phyloP scores from a whole-genome alignment of 331 rosid genomes.

The Phaseolus coccineus region DNA sequence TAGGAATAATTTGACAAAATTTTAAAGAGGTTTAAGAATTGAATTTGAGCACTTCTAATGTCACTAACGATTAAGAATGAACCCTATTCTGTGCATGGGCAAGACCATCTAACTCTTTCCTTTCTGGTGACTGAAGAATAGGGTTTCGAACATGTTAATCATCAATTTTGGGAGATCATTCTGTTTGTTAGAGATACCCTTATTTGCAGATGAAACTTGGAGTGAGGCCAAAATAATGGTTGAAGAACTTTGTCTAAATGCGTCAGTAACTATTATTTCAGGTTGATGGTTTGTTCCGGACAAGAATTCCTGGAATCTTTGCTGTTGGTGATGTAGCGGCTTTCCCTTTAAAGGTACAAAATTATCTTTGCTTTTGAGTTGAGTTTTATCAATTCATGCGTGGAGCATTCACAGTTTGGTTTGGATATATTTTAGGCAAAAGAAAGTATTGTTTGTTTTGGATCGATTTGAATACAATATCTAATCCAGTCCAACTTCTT shows the following conservation, averaged over 20 bases:
- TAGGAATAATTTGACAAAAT: constrained; percentile 21
- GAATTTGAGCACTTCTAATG: not conserved
- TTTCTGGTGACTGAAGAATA: constrained; percentile 24
- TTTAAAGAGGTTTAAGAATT: constrained; percentile 24
- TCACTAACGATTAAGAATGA: not conserved
- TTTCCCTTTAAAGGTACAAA: constrained; percentile 83
- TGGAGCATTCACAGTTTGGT: not conserved
- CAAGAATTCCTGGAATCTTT: constrained; percentile 78
- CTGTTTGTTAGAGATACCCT: constrained; percentile 17
- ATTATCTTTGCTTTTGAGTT: constrained; percentile 28
- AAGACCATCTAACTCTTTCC: not conserved
- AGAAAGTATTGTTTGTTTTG: not conserved
- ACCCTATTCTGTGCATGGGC: too few species aligned
- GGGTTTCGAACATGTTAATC: constrained; percentile 19
- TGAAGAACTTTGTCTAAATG: constrained; percentile 30
- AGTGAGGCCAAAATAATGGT: constrained; percentile 22
- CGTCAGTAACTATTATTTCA: constrained; percentile 45
- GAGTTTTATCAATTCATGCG: constrained; percentile 1
- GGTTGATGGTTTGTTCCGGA: constrained; percentile 91
- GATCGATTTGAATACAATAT: not conserved
- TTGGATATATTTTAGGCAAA: not conserved
- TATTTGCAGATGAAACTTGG: constrained; percentile 32
- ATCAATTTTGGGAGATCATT: constrained; percentile 19
- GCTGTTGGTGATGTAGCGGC: constrained; percentile 95
- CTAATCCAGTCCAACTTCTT: not conserved